These are phyloP conservation scores for Lentinula novae-zelandiae DNA, from an alignment of 1,284 basidiomycete species.

Conservation along the genomic window DNA sequence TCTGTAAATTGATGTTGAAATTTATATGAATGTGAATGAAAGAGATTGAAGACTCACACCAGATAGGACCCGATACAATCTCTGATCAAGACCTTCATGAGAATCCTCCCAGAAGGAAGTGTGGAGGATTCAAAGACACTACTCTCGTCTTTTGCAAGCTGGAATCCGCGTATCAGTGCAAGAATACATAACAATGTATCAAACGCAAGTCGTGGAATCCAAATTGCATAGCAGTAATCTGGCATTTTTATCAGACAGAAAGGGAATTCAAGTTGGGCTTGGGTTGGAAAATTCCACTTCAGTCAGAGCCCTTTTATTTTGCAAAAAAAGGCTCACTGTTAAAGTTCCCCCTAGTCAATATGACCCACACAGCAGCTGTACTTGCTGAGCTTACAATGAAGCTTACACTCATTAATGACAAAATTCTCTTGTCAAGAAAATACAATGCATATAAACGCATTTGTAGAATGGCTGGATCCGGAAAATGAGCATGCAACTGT, in stretches of 20 bases:
- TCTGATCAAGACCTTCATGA: slow-evolving; percentile 47
- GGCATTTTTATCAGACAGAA: slow-evolving; percentile 43
- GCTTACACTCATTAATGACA: slow-evolving; percentile 38
- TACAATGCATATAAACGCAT: slow-evolving; percentile 62
- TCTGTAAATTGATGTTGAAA: slow-evolving; percentile 24
- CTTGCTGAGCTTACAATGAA: slow-evolving; percentile 37
- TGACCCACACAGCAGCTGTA: slow-evolving; percentile 45
- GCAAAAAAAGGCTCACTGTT: neutral
- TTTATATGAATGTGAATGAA: neutral
- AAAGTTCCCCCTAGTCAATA: slow-evolving; percentile 33
- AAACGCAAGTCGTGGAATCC: slow-evolving; percentile 53
- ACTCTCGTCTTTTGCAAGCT: slow-evolving; percentile 40
- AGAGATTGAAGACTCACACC: slow-evolving; percentile 33
- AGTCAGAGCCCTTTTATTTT: slow-evolving; percentile 11
- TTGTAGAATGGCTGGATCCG: slow-evolving; percentile 45
- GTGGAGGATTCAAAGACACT: slow-evolving; percentile 23
- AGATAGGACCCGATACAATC: slow-evolving; percentile 56
- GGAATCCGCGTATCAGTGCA: slow-evolving; percentile 33
- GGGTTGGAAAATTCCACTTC: slow-evolving; percentile 18
- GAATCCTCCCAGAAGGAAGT: slow-evolving; percentile 38
- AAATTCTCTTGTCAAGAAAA: slow-evolving; percentile 45
- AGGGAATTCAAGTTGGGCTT: slow-evolving; percentile 17
- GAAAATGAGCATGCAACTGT: neutral
- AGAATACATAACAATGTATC: slow-evolving; percentile 48
- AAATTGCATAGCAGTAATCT: slow-evolving; percentile 46